Conservation (phyloP, 352 stramenopile genomes). For the Bremia lactucae region DNA sequence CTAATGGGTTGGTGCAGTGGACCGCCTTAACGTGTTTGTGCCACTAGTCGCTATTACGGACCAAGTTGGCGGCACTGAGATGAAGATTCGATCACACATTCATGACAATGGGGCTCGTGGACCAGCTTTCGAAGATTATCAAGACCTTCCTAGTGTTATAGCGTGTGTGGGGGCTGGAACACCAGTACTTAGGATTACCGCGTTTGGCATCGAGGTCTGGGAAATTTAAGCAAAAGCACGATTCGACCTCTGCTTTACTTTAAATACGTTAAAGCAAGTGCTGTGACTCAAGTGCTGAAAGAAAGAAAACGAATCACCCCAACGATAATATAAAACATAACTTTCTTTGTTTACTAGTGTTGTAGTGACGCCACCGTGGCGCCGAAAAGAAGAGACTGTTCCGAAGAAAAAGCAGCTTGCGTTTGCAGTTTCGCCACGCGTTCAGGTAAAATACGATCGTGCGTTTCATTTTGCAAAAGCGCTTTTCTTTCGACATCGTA, state of each 20-base stretch:
- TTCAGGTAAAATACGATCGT: constrained; percentile 1
- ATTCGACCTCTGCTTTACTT: constrained; percentile 61
- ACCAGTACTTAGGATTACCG: constrained; percentile 64
- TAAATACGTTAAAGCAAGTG: constrained; percentile 35
- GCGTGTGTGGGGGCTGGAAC: constrained; percentile 41
- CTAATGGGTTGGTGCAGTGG: constrained; percentile 20
- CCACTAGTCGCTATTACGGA: constrained; percentile 44
- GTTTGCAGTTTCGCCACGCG: constrained; percentile 14
- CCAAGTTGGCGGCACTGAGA: constrained; percentile 48
- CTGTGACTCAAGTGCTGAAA: constrained; percentile 13
- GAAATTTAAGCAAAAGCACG: constrained; percentile 33
- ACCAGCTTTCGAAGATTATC: constrained; percentile 41
- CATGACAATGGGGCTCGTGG: constrained; percentile 23
- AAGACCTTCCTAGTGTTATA: constrained; percentile 40
- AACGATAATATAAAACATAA: constrained; percentile 3
- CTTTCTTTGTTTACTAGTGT: constrained; percentile 6
- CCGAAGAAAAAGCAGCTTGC: constrained; percentile 20
- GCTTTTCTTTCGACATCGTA: constrained; percentile 23
- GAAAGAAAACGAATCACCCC: constrained; percentile 34
- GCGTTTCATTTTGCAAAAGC: constrained; percentile 1
- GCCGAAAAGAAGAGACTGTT: constrained; percentile 22
- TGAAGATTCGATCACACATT: constrained; percentile 52
- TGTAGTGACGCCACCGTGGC: constrained; percentile 14
- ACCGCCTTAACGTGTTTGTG: constrained; percentile 70
- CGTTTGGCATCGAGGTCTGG: constrained; percentile 57